These are phyloP conservation scores for Canavalia gladiata DNA, from an alignment of 306 rosid genomes.

Conservation along the genomic window DNA sequence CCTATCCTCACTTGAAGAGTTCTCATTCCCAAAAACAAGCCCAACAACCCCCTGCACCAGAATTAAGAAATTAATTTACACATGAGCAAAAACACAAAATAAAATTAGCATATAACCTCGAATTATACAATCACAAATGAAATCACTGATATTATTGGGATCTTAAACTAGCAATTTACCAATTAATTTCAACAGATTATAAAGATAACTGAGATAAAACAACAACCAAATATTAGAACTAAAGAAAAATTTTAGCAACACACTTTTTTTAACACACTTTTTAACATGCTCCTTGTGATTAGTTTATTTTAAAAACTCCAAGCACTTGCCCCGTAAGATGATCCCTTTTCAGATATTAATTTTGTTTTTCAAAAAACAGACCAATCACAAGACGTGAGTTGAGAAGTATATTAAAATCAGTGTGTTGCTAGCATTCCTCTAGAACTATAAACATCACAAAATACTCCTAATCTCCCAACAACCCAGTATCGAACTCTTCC, in stretches of 20 bases:
- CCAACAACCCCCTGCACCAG: slow-evolving; percentile 85
- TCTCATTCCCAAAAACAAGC: slow-evolving; percentile 89
- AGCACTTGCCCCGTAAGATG: too few species aligned
- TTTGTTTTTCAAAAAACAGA: too few species aligned
- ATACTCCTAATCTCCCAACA: not conserved
- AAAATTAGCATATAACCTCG: not conserved
- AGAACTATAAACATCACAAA: not conserved
- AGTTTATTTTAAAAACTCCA: too few species aligned
- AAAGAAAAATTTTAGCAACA: not conserved
- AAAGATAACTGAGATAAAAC: not conserved
- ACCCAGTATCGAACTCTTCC: not conserved
- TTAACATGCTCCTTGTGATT: too few species aligned
- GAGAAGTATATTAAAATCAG: too few species aligned
- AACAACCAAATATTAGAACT: not conserved
- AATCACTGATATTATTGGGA: not conserved
- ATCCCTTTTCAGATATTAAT: too few species aligned
- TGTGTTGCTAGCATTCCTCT: too few species aligned
- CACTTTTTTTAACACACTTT: too few species aligned
- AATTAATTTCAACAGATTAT: not conserved
- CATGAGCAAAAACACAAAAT: not conserved
- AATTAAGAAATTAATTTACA: slow-evolving; percentile 7
- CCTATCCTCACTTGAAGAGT: slow-evolving; percentile 87
- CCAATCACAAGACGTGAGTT: too few species aligned
- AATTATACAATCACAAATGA: not conserved
- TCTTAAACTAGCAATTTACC: not conserved